Conservation (phyloP, 768 basidiomycete genomes). For the Pisolithus microcarpus region DNA sequence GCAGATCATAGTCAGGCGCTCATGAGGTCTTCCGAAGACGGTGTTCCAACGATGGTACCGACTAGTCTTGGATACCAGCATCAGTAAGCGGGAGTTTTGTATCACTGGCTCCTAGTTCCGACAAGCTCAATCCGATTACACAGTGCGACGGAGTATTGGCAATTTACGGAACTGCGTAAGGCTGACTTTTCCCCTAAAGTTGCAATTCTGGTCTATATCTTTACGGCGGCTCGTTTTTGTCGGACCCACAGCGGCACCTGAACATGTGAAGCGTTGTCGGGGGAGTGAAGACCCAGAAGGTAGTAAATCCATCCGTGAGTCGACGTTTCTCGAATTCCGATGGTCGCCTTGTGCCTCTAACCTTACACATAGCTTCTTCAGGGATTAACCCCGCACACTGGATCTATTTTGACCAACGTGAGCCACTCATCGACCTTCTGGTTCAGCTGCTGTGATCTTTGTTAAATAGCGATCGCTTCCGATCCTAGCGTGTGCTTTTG, state of each 20-base stretch:
- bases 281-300: slow-evolving; percentile 42
- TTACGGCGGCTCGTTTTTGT: neutral
- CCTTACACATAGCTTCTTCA: slow-evolving; percentile 30
- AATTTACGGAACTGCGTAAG: slow-evolving; percentile 37
- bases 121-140: no score
- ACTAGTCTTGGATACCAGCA: slow-evolving; percentile 41
- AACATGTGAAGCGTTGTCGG: slow-evolving; percentile 35
- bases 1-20: neutral
- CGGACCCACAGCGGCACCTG: slow-evolving; percentile 17
- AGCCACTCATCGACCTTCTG: slow-evolving; percentile 4
- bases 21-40: slow-evolving; percentile 28
- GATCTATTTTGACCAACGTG: slow-evolving; percentile 41
- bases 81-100: slow-evolving; percentile 22
- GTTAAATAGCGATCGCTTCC: slow-evolving; percentile 22
- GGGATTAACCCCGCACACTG: slow-evolving; percentile 43
- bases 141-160: slow-evolving; percentile 41
- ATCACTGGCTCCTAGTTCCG: neutral
- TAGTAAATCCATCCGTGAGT: slow-evolving; percentile 41
- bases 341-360: neutral
- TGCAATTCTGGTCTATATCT: slow-evolving; percentile 1
- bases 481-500: slow-evolving; percentile 28
- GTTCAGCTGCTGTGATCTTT: neutral
- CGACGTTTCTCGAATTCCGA: neutral
- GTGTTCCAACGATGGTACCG: slow-evolving; percentile 46
- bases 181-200: neutral